phyloP scores from a whole-genome alignment of 108 stramenopile species.

The Nitzschia sp. region DNA sequence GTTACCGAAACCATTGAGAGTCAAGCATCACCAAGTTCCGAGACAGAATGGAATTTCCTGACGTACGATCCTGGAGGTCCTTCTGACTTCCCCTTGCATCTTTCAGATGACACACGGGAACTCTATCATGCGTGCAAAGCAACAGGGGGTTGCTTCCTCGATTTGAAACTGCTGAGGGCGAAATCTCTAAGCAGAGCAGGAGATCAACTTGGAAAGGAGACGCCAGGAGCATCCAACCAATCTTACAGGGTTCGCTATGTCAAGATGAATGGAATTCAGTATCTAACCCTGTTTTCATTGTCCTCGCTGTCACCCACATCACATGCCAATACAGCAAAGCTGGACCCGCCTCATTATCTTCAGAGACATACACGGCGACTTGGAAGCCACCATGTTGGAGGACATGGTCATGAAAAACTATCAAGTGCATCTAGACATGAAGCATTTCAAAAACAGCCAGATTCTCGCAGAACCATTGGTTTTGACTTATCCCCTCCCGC shows the following conservation, averaged over 20 bases:
- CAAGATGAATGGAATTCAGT: constrained; percentile 76
- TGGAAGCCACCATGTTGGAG: background rate
- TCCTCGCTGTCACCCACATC: constrained; percentile 61
- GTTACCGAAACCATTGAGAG: background rate
- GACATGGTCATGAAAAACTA: background rate
- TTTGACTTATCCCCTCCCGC: background rate
- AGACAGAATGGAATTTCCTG: constrained; percentile 37
- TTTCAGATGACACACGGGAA: constrained; percentile 65
- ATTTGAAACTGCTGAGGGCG: constrained; percentile 48
- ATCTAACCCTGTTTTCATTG: constrained; percentile 63
- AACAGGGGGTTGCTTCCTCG: constrained; percentile 68
- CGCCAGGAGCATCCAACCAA: constrained; percentile 19
- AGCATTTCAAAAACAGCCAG: constrained; percentile 2
- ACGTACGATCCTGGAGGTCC: constrained; percentile 42
- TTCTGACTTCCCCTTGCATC: constrained; percentile 49
- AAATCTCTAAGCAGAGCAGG: constrained; percentile 46
- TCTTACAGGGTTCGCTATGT: constrained; percentile 55
- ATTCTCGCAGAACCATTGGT: constrained; percentile 2
- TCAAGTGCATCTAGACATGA: constrained; percentile 13
- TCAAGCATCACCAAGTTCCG: background rate
- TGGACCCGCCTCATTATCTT: constrained; percentile 39
- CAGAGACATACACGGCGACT: constrained; percentile 20
- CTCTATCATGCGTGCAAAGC: constrained; percentile 49
- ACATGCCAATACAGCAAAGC: constrained; percentile 30
- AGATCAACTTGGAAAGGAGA: constrained; percentile 21